A percentile compares a stretch with the other conserved stretches of the same genome.
These are phyloP conservation scores for Vigna angularis DNA, from an alignment of 306 rosid genomes.

Conservation along the genomic window DNA sequence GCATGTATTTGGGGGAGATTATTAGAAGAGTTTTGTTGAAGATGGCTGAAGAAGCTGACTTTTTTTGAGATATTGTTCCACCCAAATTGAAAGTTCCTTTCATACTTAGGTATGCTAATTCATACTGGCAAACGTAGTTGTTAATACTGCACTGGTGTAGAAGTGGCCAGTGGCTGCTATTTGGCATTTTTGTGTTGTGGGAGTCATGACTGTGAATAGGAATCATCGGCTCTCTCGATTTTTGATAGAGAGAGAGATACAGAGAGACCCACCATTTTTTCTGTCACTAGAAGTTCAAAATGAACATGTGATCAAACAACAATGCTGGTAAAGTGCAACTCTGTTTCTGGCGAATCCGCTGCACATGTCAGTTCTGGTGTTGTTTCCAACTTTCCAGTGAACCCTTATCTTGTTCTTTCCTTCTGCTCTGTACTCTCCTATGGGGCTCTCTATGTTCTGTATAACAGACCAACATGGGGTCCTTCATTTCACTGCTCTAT, in stretches of 20 bases:
- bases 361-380: background rate
- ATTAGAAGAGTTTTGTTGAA: slow-evolving; percentile 72
- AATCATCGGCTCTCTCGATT: background rate
- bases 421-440: background rate
- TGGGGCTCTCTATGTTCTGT: background rate
- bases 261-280: background rate
- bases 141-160: background rate
- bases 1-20: slow-evolving; percentile 91
- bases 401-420: background rate
- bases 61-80: slow-evolving; percentile 84
- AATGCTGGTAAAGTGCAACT: background rate
- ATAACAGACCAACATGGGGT: background rate
- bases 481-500: background rate
- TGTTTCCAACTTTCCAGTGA: background rate
- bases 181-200: background rate
- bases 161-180: background rate
- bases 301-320: background rate
- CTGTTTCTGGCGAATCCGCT: background rate
- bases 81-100: slow-evolving; percentile 76
- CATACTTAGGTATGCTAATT: slow-evolving; percentile 64
- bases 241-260: background rate
- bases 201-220: background rate
- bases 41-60: slow-evolving; percentile 87
- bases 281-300: background rate
- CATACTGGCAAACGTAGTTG: background rate